Percentiles rank a stretch among this genome's conserved stretches.
phyloP scores from a whole-genome alignment of 1,284 basidiomycete genomes.

The Rhodotorula sp. region DNA sequence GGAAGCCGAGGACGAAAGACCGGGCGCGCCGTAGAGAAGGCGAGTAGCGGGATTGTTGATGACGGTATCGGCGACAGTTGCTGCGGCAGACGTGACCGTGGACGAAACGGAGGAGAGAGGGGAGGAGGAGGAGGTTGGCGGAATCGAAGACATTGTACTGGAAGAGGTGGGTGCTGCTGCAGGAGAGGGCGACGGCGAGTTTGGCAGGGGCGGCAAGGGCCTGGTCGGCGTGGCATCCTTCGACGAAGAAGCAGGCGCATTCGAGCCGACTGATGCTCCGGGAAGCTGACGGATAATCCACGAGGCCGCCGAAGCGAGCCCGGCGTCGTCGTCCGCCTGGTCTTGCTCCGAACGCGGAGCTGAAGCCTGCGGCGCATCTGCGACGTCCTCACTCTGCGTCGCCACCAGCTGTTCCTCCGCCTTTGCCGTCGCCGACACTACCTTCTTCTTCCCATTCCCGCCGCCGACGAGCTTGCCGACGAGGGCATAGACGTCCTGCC shows the following conservation, averaged over 20 bases:
- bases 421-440: background rate
- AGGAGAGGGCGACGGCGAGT: too few species aligned
- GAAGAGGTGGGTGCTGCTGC: too few species aligned
- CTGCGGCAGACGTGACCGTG: background rate
- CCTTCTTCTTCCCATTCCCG: constrained; percentile 10
- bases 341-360: background rate
- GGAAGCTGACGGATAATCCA: constrained; percentile 45
- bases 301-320: constrained; percentile 39
- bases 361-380: background rate
- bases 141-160: background rate
- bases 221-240: background rate
- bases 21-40: constrained; percentile 38
- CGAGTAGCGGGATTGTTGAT: constrained; percentile 25
- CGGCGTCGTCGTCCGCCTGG: constrained; percentile 18
- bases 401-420: background rate
- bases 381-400: background rate
- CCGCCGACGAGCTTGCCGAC: constrained; percentile 25
- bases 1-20: background rate
- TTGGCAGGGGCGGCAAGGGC: background rate
- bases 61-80: constrained; percentile 17
- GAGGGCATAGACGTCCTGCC: constrained; percentile 39
- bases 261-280: constrained; percentile 3
- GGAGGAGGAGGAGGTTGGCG: background rate
- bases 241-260: background rate
- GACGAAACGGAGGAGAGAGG: background rate